Conservation (phyloP, 192 early-diverging fungal genomes). For the Pilobolus umbonatus region DNA sequence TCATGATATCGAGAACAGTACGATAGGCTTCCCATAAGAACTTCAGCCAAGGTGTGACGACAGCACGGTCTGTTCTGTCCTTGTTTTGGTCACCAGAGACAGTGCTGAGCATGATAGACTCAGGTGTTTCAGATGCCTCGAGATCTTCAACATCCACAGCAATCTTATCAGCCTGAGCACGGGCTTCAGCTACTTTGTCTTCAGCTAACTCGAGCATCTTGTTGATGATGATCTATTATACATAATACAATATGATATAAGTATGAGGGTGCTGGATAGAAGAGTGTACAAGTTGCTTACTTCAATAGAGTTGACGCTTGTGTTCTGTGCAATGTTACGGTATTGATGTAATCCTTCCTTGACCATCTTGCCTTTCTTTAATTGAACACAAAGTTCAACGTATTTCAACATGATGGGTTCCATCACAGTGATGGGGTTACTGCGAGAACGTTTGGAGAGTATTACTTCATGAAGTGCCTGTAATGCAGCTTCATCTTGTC, state of each 20-base stretch:
- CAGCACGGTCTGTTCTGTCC: constrained; percentile 95
- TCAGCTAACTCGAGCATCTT: constrained; percentile 85
- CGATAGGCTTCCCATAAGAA: constrained; percentile 99
- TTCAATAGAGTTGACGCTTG: constrained; percentile 84
- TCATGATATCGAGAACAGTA: constrained; percentile 91
- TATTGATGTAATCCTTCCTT: constrained; percentile 97
- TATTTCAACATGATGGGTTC: constrained; percentile 95
- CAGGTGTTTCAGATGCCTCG: constrained; percentile 94
- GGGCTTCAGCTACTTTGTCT: constrained; percentile 83
- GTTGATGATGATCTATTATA: constrained; percentile 71
- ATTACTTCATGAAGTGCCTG: constrained; percentile 89
- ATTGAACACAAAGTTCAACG: constrained; percentile 83
- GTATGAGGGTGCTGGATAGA: not conserved
- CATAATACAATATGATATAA: not conserved
- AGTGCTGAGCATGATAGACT: constrained; percentile 93
- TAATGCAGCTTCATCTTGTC: constrained; percentile 79
- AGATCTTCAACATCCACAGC: constrained; percentile 90
- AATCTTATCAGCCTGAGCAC: constrained; percentile 87
- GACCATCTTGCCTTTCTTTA: constrained; percentile 84
- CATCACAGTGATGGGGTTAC: constrained; percentile 67
- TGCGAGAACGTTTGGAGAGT: constrained; percentile 84
- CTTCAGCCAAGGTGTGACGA: constrained; percentile 98
- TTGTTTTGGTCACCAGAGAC: constrained; percentile 91
- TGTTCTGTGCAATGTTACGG: constrained; percentile 98
- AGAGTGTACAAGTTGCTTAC: constrained; percentile 28